A percentile compares a stretch with the other conserved stretches of the same genome.
Conservation (phyloP, 2,329 filamentous ascomycete species). For the Pestalotiopsis sp. region DNA sequence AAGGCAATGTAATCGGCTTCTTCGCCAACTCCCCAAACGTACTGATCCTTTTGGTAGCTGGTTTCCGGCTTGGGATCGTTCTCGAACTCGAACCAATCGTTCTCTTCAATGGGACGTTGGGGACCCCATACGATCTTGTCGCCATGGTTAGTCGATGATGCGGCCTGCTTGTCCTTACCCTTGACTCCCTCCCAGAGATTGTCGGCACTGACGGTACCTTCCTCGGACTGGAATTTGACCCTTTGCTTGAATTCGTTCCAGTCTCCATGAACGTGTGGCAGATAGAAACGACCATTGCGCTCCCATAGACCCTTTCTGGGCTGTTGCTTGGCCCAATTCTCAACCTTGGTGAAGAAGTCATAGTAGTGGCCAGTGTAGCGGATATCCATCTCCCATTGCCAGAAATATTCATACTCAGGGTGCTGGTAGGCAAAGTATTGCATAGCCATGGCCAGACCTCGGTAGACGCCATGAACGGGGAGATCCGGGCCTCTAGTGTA, state of each 20-base stretch:
- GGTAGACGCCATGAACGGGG: conserved; percentile 88
- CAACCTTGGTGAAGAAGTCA: conserved; percentile 69
- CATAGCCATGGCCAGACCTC: conserved; percentile 90
- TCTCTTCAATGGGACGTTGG: conserved; percentile 64
- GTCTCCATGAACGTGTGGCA: conserved; percentile 73
- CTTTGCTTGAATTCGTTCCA: conserved; percentile 83
- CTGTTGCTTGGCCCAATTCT: conserved; percentile 70
- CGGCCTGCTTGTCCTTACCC: conserved; percentile 37
- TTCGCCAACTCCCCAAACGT: conserved; percentile 85
- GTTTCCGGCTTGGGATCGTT: conserved; percentile 75
- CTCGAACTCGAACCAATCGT: conserved; percentile 72
- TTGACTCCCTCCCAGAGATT: conserved; percentile 65
- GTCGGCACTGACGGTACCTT: conserved; percentile 65
- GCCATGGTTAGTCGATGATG: conserved; percentile 29
- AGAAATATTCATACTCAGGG: conserved; percentile 87
- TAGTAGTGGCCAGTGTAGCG: conserved; percentile 89
- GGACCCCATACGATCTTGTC: conserved; percentile 84
- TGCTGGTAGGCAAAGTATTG: conserved; percentile 90
- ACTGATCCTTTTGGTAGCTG: conserved; percentile 75
- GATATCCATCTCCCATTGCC: conserved; percentile 96
- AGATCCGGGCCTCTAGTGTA: conserved; percentile 67
- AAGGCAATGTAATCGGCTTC: conserved; percentile 91
- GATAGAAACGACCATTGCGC: conserved; percentile 75
- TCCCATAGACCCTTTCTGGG: conserved; percentile 83
- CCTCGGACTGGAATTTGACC: conserved; percentile 74